Base-by-base conservation (phyloP, 2,329 filamentous ascomycete species). In the Amphichorda felina region DNA sequence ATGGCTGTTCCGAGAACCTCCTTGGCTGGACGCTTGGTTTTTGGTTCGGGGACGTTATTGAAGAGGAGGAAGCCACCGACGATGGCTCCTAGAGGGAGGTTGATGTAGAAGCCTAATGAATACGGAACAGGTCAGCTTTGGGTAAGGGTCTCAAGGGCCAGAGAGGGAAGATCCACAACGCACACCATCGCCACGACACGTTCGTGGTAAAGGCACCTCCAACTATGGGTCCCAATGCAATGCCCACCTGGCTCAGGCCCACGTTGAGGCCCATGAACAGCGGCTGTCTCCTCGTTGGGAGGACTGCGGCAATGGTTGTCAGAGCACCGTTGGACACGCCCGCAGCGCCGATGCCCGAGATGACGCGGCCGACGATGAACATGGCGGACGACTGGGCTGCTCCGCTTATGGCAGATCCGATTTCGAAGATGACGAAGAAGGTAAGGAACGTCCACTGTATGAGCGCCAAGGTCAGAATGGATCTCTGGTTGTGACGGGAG, bases 371-470 rank as follows among this genome's bases (percentile, higher is more conserved):
- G 22, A 45, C 17, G 22, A 48, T 47, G 30, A 48, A 34, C 40
- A 45, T 45, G 27, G 9, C 27, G 2, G 42, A 45, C 1, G 43
- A 45, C 11, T 15, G 27, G 4, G 46, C 40, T 4, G 35, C 35
- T 17, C 44, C 45, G 27, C 46, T 47, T n/a, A 48, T 27, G n/a
- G 40, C 35, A 5, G 41, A 46, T 15, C 46, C 46, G 16, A 46
- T 5, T 16, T 43, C 38, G 27, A 47, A 46, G 14, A 47, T 16
- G 27, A 40, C 13, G 17, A 45, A 40, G 30, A 42, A 45, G 33
- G 16, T 9, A 4, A 45, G 32, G 19, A 38, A 43, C 3, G 35
- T 30, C 39, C 41, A 40, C 45, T 45, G 25, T n/a, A n/a, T n/a
- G n/a, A n/a, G n/a, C n/a, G n/a, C n/a, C n/a, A n/a, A n/a, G n/a